These are phyloP conservation scores for Talaromyces piceae DNA, from an alignment of 2,329 filamentous ascomycete species.

Conservation along the genomic window DNA sequence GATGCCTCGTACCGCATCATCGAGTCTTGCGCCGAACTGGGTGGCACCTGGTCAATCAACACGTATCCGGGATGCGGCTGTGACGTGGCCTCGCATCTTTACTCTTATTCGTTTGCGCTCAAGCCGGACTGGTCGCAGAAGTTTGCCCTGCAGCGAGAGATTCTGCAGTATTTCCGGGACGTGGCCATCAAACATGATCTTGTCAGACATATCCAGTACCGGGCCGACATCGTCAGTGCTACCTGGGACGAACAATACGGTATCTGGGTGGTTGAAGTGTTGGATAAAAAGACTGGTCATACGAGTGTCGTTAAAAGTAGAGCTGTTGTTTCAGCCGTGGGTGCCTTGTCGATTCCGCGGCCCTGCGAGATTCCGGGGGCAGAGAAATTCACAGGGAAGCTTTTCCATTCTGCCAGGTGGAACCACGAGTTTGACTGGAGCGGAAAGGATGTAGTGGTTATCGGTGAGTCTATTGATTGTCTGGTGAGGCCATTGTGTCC, in stretches of 20 bases:
- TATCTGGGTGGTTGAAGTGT: slow-evolving; percentile 21
- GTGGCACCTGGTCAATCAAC: slow-evolving; percentile 30
- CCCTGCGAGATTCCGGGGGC: slow-evolving; percentile 22
- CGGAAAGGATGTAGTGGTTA: slow-evolving; percentile 31
- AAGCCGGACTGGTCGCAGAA: slow-evolving; percentile 35
- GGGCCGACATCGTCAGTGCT: slow-evolving; percentile 16
- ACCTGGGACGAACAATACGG: slow-evolving; percentile 15
- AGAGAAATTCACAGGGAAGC: slow-evolving; percentile 26
- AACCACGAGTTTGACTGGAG: slow-evolving; percentile 32
- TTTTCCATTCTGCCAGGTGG: slow-evolving; percentile 39
- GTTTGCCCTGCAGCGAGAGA: slow-evolving; percentile 30
- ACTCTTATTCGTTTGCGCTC: slow-evolving; percentile 37
- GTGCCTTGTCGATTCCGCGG: slow-evolving; percentile 20
- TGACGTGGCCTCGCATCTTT: slow-evolving; percentile 34
- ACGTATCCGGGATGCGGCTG: slow-evolving; percentile 33
- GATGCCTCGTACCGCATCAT: slow-evolving; percentile 36
- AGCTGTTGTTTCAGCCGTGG: slow-evolving; percentile 26
- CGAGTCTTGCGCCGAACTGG: slow-evolving; percentile 35
- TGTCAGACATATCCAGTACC: slow-evolving; percentile 16
- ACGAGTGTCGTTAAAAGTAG: slow-evolving; percentile 16
- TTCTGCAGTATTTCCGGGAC: slow-evolving; percentile 21
- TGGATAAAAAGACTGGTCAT: slow-evolving; percentile 17
- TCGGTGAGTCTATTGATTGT: slow-evolving; percentile 21
- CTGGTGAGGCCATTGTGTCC: not conserved
- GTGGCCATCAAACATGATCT: slow-evolving; percentile 17